These are phyloP conservation scores for Cordyceps fumosorosea DNA, from an alignment of 2,329 filamentous ascomycete species.

Conservation along the genomic window DNA sequence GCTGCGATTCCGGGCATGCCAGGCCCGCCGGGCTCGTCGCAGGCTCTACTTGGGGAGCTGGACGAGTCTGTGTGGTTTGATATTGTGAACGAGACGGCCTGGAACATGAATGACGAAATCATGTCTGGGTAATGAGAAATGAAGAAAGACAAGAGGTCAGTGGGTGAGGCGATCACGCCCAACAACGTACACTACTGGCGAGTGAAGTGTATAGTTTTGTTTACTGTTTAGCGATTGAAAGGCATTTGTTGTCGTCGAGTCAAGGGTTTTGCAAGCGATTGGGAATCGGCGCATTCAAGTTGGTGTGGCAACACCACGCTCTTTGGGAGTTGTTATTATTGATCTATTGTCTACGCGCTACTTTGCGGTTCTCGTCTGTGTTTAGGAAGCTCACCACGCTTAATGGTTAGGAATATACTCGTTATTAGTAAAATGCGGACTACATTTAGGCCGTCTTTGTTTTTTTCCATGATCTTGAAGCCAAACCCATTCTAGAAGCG, in stretches of 20 bases:
- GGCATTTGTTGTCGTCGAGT: neutral
- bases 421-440: no score
- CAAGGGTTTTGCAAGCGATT: neutral
- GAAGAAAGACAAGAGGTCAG: neutral
- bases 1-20: constrained; percentile 16
- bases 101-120: constrained; percentile 14
- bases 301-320: neutral
- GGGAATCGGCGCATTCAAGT: neutral
- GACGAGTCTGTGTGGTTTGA: constrained; percentile 15
- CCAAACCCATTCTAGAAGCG: no score
- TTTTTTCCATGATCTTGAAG: no score
- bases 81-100: constrained; percentile 13
- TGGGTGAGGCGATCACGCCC: neutral
- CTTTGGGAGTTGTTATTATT: neutral
- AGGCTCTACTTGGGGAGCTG: constrained; percentile 10
- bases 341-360: neutral
- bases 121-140: constrained; percentile 7
- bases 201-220: neutral
- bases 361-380: neutral
- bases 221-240: neutral
- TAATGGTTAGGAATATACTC: neutral
- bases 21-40: constrained; percentile 12
- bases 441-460: no score
- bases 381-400: neutral
- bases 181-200: neutral